Percentiles rank a stretch among this genome's conserved stretches.
Conservation (phyloP, 2,329 filamentous ascomycete species). For the Diaporthe humulicola region DNA sequence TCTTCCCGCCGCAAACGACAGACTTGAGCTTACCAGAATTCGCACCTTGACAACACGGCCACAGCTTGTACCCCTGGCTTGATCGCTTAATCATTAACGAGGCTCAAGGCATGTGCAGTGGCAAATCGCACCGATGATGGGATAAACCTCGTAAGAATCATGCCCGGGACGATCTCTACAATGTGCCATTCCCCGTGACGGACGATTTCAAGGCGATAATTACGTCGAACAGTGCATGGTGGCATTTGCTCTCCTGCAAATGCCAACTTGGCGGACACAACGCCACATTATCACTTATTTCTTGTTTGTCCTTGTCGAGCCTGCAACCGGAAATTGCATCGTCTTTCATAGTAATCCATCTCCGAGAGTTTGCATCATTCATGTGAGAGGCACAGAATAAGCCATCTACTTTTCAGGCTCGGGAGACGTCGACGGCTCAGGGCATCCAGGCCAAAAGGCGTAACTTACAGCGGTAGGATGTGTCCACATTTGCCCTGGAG, state of each 20-base stretch:
- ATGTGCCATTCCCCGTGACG: too few species aligned
- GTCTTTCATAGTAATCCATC: too few species aligned
- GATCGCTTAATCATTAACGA: not conserved
- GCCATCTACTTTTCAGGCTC: not conserved
- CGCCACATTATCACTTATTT: too few species aligned
- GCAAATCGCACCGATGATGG: not conserved
- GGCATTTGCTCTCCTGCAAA: not conserved
- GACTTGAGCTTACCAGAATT: not conserved
- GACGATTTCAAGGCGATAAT: too few species aligned
- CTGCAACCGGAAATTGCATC: not conserved
- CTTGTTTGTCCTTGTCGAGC: not conserved
- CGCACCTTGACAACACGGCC: not conserved
- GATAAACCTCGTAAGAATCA: not conserved
- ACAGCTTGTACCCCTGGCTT: not conserved
- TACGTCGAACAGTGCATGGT: too few species aligned
- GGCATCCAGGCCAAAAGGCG: not conserved
- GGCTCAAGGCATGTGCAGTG: not conserved
- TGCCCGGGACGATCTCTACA: not conserved
- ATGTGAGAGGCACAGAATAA: too few species aligned
- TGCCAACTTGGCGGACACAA: not conserved
- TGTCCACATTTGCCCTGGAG: not conserved
- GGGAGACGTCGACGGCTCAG: too few species aligned
- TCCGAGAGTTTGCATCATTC: too few species aligned
- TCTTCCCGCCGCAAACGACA: not conserved
- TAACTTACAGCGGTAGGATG: not conserved